Conservation (phyloP, 1,139 yeast species). For the Suhomyces anneliseae region DNA sequence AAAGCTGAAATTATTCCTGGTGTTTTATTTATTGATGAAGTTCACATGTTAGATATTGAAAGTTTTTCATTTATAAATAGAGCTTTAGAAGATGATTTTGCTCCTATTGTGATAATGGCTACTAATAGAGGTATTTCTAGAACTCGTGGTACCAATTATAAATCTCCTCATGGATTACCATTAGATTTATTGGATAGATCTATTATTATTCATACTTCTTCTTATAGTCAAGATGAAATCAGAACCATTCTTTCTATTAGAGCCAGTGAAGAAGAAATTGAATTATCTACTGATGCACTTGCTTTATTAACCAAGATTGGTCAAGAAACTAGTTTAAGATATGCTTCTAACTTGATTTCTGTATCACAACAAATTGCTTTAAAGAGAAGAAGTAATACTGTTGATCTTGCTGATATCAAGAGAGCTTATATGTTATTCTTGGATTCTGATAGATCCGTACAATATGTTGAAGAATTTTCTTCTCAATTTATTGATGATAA, state of each 20-base stretch:
- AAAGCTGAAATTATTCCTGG: slow-evolving; percentile 99
- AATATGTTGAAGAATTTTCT: slow-evolving; percentile 68
- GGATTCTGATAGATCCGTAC: slow-evolving; percentile 86
- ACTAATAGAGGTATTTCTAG: slow-evolving; percentile 92
- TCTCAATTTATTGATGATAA: slow-evolving; percentile 70
- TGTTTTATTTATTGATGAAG: slow-evolving; percentile 95
- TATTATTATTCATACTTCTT: slow-evolving; percentile 83
- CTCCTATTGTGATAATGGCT: slow-evolving; percentile 98
- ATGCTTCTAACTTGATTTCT: slow-evolving; percentile 86
- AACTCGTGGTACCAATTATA: slow-evolving; percentile 91
- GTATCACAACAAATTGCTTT: slow-evolving; percentile 83
- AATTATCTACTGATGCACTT: slow-evolving; percentile 77
- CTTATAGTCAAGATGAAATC: slow-evolving; percentile 79
- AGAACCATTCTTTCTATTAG: slow-evolving; percentile 83
- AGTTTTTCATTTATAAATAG: slow-evolving; percentile 94
- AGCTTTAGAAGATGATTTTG: slow-evolving; percentile 93
- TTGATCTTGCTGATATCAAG: slow-evolving; percentile 83
- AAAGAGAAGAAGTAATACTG: slow-evolving; percentile 70
- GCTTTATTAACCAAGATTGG: slow-evolving; percentile 92
- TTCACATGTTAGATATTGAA: slow-evolving; percentile 97
- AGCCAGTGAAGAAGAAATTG: slow-evolving; percentile 96
- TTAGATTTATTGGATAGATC: slow-evolving; percentile 91
- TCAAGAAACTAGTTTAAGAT: slow-evolving; percentile 86
- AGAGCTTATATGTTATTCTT: slow-evolving; percentile 84
- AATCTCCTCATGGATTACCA: slow-evolving; percentile 96